Evolutionary conservation across 2,329 filamentous ascomycete species (phyloP), one percentile per base, ranked within the genome.

Genomic region (Penicillium brevicompactum): DNA sequence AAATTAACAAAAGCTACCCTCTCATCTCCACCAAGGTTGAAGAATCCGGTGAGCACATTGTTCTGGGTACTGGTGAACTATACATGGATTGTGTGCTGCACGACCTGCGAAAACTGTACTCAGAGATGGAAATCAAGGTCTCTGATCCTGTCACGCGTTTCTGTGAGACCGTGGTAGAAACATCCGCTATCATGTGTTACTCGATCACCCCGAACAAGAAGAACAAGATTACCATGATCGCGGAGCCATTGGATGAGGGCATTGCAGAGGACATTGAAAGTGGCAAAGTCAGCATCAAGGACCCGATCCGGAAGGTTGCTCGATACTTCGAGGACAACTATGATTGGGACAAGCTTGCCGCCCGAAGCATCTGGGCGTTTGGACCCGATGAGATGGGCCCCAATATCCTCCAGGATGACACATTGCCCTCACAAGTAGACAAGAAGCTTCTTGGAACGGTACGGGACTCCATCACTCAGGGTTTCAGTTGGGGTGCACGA

Each of bases 61-160:
- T 99, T 45, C 84, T 99, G 4, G 94, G 94, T 22, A 99, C 94
- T 0, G 94, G 94, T 57, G 94, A 99, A 74, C 81, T 99, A n/a
- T 99, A 99, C 78, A 97, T 99, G 92, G 94, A 99, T 73, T 99
- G 94, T 68, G 93, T 99, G 3, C 82, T 99, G 44, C 94, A 99
- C 73, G 94, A 99, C 70, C 82, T 99, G 45, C 89, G 94, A 51
- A 85, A 87, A 40, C 76, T 97, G n/a, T 99, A 97, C 70, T 92
- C 94, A 13, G 93, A 97, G 68, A 99, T 99, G 94, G 94, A 99
- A 73, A 90, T 99, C 77, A 97, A 97, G 77, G 91, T 99, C 46
- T 99, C 94, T 0, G 94, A 99, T 71, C 94, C 94, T 1, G 93
- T 99, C 42, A 97, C 94, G 14, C 84, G 94, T 46, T 99, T 99